Evolutionary conservation across 352 stramenopile species (phyloP), one percentile per base, ranked within the genome.

Genomic region (Aphanomyces astaci): DNA sequence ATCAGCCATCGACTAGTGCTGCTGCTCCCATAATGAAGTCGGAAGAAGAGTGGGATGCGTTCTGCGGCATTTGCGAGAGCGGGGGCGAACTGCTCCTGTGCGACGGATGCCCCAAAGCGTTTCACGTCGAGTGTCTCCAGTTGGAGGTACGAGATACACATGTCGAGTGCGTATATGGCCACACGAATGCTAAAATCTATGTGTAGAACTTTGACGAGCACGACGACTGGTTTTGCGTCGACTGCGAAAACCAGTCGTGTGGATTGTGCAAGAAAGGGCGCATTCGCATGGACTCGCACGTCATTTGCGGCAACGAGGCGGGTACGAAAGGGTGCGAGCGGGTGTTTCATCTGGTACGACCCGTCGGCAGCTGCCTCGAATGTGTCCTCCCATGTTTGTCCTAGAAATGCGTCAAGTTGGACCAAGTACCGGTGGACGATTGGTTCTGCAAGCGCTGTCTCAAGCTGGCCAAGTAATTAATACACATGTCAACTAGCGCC

Each of bases 11-110:
- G n/a, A n/a, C n/a, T n/a, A n/a, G n/a, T n/a, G n/a, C n/a, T n/a
- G n/a, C n/a, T 70, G 64, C 72, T 1, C 46, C 64, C 10, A 88
- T 78, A 66, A n/a, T n/a, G n/a, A 77, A 63, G 40, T 54, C 76
- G 1, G 81, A 87, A 36, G 86, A 95, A 45, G 80, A 92, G 63
- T 96, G 88, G 88, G 84, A 95, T 69, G 78, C 90, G 39, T 84
- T 94, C 66, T 98, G 95, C 72, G 83, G 80, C 55, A 79, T 95
- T 0, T 98, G 95, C 65, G 66, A 71, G 3, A 78, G 88, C 17
- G 81, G 81, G n/a, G 91, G 90, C 2, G 83, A 95, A 62, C 45
- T 97, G 19, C 74, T 97, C 1, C 95, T 86, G 72, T 98, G 95
- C 67, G 89, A 95, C 66, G 88, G 85, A 15, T 98, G 95, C 65